Base-by-base conservation (phyloP, 805 yeast species). In the Millerozyma acaciae region DNA sequence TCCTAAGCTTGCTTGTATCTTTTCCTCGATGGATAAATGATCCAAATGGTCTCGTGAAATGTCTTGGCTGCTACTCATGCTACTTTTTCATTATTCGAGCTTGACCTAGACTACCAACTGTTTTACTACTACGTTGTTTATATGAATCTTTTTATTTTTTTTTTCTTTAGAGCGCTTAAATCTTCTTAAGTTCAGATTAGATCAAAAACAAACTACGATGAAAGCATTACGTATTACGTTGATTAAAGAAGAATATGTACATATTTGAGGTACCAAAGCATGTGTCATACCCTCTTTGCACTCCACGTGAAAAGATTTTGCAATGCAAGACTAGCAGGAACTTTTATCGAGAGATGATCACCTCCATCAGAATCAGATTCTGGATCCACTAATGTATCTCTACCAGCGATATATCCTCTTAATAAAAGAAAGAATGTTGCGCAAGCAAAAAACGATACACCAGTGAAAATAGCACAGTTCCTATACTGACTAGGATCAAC, bases 391-490 rank as follows among this genome's bases (percentile, higher is more conserved):
- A 42, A 32, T 2, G 27, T 21, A 42, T 75, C 76, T 43, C 85
- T 61, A 10, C 74, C 73, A 16, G 74, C 61, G 8, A 79, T 37
- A 61, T 76, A 77, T 1, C 77, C 81, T 48, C 86, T 62, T 34
- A 77, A 45, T 3, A 74, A 21, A 33, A 70, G 53, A 26, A 76
- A 51, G 14, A 52, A 35, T 1, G 64, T 18, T 1, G 75, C 67
- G 8, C 76, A 70, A 8, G 57, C 74, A 14, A 73, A 38, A 48
- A 72, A 79, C 4, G 72, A 58, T n/a, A 62, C 49, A 0, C 86
- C 87, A 14, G 78, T 73, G 50, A 79, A 80, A 1, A 79, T 63
- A 1, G 80, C 65, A 6, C 82, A 75, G 40, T 74, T 46, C 15
- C 55, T 46, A 54, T 78, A 80, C 44, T 71, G 76, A 6, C 59